A percentile compares a stretch with the other conserved stretches of the same genome.
Evolutionary conservation across 2,329 filamentous ascomycete species (phyloP).

Genomic region (Colletotrichum horii): DNA sequence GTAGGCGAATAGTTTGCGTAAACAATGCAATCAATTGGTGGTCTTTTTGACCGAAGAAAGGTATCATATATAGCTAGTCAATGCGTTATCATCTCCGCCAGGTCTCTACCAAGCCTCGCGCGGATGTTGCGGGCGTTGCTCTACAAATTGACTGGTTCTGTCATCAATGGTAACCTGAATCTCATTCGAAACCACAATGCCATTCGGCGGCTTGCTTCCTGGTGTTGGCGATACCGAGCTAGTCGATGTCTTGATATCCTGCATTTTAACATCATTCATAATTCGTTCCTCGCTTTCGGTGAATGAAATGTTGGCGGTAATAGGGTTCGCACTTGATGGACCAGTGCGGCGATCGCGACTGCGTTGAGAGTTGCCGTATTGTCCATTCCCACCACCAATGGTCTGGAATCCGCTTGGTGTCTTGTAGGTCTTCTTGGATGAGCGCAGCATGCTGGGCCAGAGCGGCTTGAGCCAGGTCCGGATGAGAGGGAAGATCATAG

Average conservation of each 20-base stretch:
- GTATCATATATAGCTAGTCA: not conserved
- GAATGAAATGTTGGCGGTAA: conserved; percentile 40
- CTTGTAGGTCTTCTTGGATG: conserved; percentile 25
- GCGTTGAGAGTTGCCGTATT: conserved; percentile 14
- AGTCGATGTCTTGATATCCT: conserved; percentile 33
- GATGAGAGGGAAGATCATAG: conserved; percentile 51
- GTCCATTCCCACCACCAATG: conserved; percentile 19
- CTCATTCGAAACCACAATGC: conserved; percentile 47
- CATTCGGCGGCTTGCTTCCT: conserved; percentile 22
- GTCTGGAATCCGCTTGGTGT: conserved; percentile 19
- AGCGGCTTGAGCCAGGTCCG: conserved; percentile 41
- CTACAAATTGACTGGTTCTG: conserved; percentile 3
- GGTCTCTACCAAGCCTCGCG: not conserved
- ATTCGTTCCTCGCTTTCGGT: conserved; percentile 45
- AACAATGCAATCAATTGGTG: not conserved
- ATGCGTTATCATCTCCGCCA: not conserved
- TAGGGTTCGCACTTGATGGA: conserved; percentile 34
- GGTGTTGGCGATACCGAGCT: conserved; percentile 21
- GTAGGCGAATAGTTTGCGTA: not conserved
- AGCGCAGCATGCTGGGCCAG: conserved; percentile 32
- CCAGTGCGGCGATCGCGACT: conserved; percentile 32
- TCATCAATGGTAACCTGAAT: conserved; percentile 37
- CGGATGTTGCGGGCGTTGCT: not conserved
- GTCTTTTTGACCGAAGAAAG: not conserved
- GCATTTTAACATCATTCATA: conserved; percentile 46